Conservation (phyloP, 2,329 filamentous ascomycete genomes). For the Penicillium paneum region DNA sequence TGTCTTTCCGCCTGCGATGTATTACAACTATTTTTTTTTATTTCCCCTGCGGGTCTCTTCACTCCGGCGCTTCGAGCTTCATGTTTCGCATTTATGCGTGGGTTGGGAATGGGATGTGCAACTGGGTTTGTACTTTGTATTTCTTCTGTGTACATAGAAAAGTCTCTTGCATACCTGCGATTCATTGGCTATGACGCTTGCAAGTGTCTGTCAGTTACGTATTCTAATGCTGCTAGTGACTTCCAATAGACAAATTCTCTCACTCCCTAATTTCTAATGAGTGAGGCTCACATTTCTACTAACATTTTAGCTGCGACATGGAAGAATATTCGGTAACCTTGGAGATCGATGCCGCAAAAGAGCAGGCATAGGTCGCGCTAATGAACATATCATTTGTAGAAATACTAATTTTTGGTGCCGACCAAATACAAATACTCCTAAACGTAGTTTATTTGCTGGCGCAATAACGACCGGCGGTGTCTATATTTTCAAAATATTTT, state of each 20-base stretch:
- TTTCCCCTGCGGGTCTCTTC: conserved; percentile 37
- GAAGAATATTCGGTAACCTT: too few relatives aligned
- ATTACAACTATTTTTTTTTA: conserved; percentile 38
- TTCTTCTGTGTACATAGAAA: conserved; percentile 45
- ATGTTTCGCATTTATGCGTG: conserved; percentile 41
- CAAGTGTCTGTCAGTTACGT: conserved; percentile 25
- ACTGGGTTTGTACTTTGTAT: conserved; percentile 38
- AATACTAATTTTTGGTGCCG: too few relatives aligned
- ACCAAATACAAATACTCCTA: background rate
- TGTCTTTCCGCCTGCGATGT: conserved; percentile 33
- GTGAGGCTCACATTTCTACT: background rate
- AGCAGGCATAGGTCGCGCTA: background rate
- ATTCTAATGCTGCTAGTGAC: conserved; percentile 32
- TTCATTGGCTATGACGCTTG: conserved; percentile 27
- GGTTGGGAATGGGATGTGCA: conserved; percentile 41
- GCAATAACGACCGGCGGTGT: background rate
- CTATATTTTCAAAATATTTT: background rate
- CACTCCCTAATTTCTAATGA: background rate
- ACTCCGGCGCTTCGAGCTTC: conserved; percentile 45
- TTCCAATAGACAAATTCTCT: conserved; percentile 27
- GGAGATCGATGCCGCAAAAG: background rate
- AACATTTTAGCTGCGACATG: background rate
- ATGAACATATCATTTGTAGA: too few relatives aligned
- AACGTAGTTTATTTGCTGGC: background rate
- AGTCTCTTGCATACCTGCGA: conserved; percentile 33